Base-by-base conservation (phyloP, 208 protist genomes). In the Acanthamoeba culbertsoni region DNA sequence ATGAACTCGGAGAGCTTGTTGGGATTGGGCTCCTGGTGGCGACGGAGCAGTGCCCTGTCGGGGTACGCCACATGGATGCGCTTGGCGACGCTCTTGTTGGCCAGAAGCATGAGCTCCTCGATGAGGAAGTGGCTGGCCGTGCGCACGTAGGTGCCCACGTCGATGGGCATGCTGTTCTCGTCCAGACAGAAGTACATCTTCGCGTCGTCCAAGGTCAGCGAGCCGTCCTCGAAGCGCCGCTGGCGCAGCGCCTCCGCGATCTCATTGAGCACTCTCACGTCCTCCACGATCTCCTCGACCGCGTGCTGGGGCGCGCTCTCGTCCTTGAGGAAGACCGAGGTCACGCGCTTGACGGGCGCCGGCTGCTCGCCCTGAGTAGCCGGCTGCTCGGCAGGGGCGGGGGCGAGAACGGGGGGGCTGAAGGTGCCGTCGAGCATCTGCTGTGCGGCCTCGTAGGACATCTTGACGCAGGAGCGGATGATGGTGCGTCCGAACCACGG, bases 71-170 rank as follows among this genome's bases (percentile, higher is more conserved):
- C 35, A 42, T 93, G 79, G 31, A 98, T 98, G 7, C 71, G 33
- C 62, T 96, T 43, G 0, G 98, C 97, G n/a, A 98, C 97, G 31
- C 86, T 88, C 89, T 96, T 96, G 90, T 98, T 98, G 26, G 98
- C 98, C 16, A 97, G 91, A 7, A 98, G 93, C 98, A 98, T 98
- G 86, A 98, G 98, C 90, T 98, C 97, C 93, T 98, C 97, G 10
- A 98, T 94, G 12, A 98, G 73, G 26, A 94, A 91, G 53, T 98
- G 97, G 23, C 92, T 93, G 23, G 98, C 97, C 51, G 94, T 94
- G 26, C 92, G 94, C 51, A 89, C 63, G 86, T 98, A 98, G 33
- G 94, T 46, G 53, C 95, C 57, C 0, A 96, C 93, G 16, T 42
- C 53, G 40, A 96, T 43, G 43, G 98, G 97, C 23, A 97, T 93